Percentiles rank a stretch among this genome's conserved stretches.
Evolutionary conservation across 345 rosid species (phyloP).

Genomic region (Conringia planisiliqua): DNA sequence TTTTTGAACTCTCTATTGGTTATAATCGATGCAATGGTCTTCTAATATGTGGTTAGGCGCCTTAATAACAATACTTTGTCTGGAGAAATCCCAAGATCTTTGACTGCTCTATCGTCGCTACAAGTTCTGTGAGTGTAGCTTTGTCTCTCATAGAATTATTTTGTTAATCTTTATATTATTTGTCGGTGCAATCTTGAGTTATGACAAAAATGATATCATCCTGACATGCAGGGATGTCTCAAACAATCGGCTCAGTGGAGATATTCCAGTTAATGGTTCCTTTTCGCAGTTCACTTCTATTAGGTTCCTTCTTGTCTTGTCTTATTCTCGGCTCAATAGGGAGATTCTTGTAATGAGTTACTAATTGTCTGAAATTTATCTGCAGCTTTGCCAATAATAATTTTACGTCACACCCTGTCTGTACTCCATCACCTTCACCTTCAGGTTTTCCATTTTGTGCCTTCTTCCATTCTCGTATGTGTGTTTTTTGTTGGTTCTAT

Average conservation of each 20-base stretch:
- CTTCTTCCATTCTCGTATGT: neutral
- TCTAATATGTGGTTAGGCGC: slow-evolving; percentile 50
- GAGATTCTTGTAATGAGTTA: neutral
- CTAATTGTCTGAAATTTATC: slow-evolving; percentile 28
- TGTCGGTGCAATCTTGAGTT: neutral
- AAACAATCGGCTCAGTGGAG: slow-evolving; percentile 58
- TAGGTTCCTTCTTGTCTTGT: slow-evolving; percentile 43
- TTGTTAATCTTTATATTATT: neutral
- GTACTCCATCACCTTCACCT: slow-evolving; percentile 40
- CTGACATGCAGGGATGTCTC: slow-evolving; percentile 78
- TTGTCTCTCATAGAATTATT: slow-evolving; percentile 3
- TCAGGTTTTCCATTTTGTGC: slow-evolving; percentile 42
- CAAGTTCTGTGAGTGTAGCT: slow-evolving; percentile 71
- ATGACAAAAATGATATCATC: slow-evolving; percentile 6
- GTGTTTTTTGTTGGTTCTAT: neutral
- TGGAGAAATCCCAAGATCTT: slow-evolving; percentile 50
- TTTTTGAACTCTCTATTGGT: neutral
- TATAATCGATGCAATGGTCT: neutral
- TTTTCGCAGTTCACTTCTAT: slow-evolving; percentile 66
- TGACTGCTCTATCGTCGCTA: slow-evolving; percentile 45
- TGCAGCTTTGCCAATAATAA: slow-evolving; percentile 57
- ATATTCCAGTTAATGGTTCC: slow-evolving; percentile 67
- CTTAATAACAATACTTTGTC: slow-evolving; percentile 66
- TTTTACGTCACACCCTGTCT: slow-evolving; percentile 23
- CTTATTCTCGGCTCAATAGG: neutral